Conservation (phyloP, 2,329 filamentous ascomycete genomes). For the Zymoseptoria tritici region DNA sequence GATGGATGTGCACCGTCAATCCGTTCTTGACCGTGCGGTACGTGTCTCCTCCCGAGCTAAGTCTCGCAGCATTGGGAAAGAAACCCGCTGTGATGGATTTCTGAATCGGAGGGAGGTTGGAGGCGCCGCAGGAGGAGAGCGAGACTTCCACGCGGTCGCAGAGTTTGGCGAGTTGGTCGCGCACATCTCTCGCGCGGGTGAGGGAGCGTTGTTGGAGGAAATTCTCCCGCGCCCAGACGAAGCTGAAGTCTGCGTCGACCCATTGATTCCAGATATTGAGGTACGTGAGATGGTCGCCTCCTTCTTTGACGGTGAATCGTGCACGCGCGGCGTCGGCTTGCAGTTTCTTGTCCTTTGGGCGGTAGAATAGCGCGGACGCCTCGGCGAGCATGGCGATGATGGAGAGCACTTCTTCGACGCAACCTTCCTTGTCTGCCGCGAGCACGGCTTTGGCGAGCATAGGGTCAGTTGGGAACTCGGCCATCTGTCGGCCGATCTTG, state of each 20-base stretch:
- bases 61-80: constrained; percentile 82
- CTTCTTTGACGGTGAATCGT: constrained; percentile 82
- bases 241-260: constrained; percentile 83
- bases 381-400: constrained; percentile 94
- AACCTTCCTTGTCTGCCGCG: constrained; percentile 81
- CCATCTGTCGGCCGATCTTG: constrained; percentile 86
- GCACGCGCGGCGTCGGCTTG: constrained; percentile 86
- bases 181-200: constrained; percentile 79
- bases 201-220: constrained; percentile 89
- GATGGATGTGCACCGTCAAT: constrained; percentile 85
- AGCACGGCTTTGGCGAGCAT: constrained; percentile 87
- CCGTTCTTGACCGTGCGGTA: constrained; percentile 91
- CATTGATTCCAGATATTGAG: constrained; percentile 95
- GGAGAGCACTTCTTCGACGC: constrained; percentile 83
- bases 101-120: constrained; percentile 70
- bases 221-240: constrained; percentile 84
- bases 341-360: constrained; percentile 94
- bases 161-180: constrained; percentile 84
- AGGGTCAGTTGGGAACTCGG: constrained; percentile 86
- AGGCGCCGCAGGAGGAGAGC: constrained; percentile 55
- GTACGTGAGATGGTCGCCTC: constrained; percentile 80
- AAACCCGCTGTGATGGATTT: constrained; percentile 86
- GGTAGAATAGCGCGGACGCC: constrained; percentile 81
- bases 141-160: constrained; percentile 89
- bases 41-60: constrained; percentile 75